Conservation (phyloP, 2,329 filamentous ascomycete genomes). For the Pseudogymnoascus sp. region DNA sequence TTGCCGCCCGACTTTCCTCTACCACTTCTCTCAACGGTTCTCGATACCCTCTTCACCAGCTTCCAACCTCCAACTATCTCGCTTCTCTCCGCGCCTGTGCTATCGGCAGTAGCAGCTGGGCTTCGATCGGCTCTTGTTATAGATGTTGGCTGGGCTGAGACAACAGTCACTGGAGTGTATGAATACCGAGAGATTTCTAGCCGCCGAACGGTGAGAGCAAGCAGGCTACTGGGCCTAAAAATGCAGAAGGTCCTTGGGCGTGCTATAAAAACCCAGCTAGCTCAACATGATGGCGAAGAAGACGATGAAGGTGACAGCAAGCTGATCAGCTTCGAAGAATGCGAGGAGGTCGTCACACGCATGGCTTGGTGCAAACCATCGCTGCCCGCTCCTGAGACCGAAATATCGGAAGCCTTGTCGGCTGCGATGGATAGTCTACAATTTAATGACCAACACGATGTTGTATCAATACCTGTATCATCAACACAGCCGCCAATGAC, state of each 20-base stretch:
- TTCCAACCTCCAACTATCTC: slow-evolving; percentile 77
- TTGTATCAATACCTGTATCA: slow-evolving; percentile 35
- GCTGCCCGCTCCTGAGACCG: neutral
- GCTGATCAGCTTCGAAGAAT: slow-evolving; percentile 63
- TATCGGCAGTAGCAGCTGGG: slow-evolving; percentile 69
- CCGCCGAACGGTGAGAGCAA: slow-evolving; percentile 63
- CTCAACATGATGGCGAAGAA: neutral
- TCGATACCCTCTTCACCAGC: slow-evolving; percentile 71
- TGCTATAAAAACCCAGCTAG: slow-evolving; percentile 25
- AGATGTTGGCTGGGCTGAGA: slow-evolving; percentile 90
- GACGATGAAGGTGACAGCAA: slow-evolving; percentile 18
- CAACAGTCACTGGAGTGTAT: slow-evolving; percentile 74
- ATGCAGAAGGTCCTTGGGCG: slow-evolving; percentile 56
- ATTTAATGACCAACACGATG: slow-evolving; percentile 30
- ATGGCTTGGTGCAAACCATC: slow-evolving; percentile 63
- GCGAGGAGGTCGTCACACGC: slow-evolving; percentile 68
- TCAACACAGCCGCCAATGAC: slow-evolving; percentile 40
- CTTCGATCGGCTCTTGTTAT: slow-evolving; percentile 78
- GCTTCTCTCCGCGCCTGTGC: slow-evolving; percentile 67
- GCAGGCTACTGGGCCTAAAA: slow-evolving; percentile 60
- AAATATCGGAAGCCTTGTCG: slow-evolving; percentile 30
- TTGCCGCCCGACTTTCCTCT: slow-evolving; percentile 71
- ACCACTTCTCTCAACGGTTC: slow-evolving; percentile 63
- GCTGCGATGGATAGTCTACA: slow-evolving; percentile 51
- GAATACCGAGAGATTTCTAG: slow-evolving; percentile 78